Evolutionary conservation across 257 asterid genomes (phyloP).

Genomic region (Penstemon barbatus): DNA sequence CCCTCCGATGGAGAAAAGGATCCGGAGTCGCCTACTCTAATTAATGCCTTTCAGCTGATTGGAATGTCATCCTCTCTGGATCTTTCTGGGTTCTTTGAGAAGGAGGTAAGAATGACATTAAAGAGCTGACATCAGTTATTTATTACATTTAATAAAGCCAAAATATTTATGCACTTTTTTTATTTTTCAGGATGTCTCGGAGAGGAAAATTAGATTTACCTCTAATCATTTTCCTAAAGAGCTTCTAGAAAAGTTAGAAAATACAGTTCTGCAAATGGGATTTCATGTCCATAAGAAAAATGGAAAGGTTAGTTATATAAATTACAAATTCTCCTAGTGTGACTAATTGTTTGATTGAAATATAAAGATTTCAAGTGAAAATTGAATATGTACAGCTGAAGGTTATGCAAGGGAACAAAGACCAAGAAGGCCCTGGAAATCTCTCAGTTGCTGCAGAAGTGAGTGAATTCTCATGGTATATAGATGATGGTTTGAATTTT

Average conservation of each 20-base stretch:
- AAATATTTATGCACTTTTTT: not conserved
- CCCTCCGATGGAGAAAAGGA: slow-evolving; percentile 58
- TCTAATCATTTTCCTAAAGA: slow-evolving; percentile 75
- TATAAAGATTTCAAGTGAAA: not conserved
- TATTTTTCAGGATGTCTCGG: slow-evolving; percentile 72
- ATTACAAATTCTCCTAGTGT: not conserved
- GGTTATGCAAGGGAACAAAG: slow-evolving; percentile 56
- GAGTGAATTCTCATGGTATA: slow-evolving; percentile 32
- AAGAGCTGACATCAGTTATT: not conserved
- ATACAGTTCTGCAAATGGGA: slow-evolving; percentile 66
- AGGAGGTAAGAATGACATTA: slow-evolving; percentile 54
- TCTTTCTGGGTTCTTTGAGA: slow-evolving; percentile 91
- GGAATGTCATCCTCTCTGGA: slow-evolving; percentile 94
- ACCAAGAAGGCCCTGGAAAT: slow-evolving; percentile 48
- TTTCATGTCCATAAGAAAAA: slow-evolving; percentile 74
- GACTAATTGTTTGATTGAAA: not conserved
- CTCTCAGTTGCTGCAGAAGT: slow-evolving; percentile 83
- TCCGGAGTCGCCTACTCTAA: slow-evolving; percentile 51
- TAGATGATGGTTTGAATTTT: not conserved
- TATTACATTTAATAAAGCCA: not conserved
- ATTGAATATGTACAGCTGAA: slow-evolving; percentile 53
- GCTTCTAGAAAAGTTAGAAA: slow-evolving; percentile 76
- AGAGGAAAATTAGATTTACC: slow-evolving; percentile 89
- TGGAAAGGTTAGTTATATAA: slow-evolving; percentile 65
- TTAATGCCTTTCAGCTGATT: slow-evolving; percentile 88